Base-by-base conservation (phyloP, 495 filamentous ascomycete genomes). In the Chaetomidium leptoderma region DNA sequence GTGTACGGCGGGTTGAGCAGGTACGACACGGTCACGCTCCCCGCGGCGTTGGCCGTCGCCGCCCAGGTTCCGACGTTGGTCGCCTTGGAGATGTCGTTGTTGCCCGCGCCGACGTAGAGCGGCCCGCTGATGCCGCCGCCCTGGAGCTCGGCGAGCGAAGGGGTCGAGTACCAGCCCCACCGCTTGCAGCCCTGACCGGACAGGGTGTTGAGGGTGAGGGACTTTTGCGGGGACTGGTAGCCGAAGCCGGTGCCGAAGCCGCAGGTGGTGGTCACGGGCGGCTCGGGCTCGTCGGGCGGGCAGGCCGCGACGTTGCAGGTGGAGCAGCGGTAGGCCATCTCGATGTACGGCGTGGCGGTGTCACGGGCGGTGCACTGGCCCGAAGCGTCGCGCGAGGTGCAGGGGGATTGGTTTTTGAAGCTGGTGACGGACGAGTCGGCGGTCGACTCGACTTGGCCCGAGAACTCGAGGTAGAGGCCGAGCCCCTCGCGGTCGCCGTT, bases 41-140 rank as follows among this genome's bases (percentile, higher is more conserved):
- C 62, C 23, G 7, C 13, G 14, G 52, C 24, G 24, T 51, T 47
- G 17, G 65, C 57, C 10, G 51, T 56, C 4, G 67, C 67, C 1
- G 29, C 36, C 60, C 46, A 66, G n/a, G 23, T 59, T 32, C 67
- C 67, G 7, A 68, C 65, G 29, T 60, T 16, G 37, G 54, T 53
- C 14, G 57, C 65, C 29, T 66, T 64, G 60, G 37, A 58, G 55
- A 70, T 58, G 60, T 68, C 62, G 63, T 70, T 68, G 33, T 43
- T 27, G 29, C 67, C 67, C 6, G 67, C 67, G 49, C 67, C 67
- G 24, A 68, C 58, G 53, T 62, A 62, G 6, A 70, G 54, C 11
- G 44, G 19, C 4, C 67, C 67, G 50, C 27, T 51, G 55, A 66
- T 63, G 57, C 63, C 58, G 57, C 63, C 58, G 16, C 19, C 33